Percentiles rank a stretch among this genome's conserved stretches.
These are phyloP conservation scores for Scheffersomyces stambukii DNA, from an alignment of 1,139 yeast species.

Conservation along the genomic window DNA sequence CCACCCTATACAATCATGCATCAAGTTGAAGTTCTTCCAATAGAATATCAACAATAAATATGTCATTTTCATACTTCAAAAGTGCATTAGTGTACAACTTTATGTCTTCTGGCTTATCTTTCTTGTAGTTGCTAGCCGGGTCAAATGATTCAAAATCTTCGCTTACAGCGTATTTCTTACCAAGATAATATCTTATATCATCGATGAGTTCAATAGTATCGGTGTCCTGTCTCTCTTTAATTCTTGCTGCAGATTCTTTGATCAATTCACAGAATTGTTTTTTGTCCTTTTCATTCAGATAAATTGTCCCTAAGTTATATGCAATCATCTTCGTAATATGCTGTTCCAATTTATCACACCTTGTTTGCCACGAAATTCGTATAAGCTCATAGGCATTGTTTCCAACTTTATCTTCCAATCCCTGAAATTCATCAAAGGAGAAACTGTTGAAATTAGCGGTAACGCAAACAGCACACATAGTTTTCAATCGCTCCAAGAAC, in stretches of 20 bases:
- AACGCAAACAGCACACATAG: conserved; percentile 59
- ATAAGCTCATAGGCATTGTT: conserved; percentile 53
- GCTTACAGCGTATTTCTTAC: conserved; percentile 40
- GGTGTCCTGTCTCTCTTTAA: conserved; percentile 59
- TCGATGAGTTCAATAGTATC: conserved; percentile 79
- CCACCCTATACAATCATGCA: conserved; percentile 36
- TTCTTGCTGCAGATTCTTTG: conserved; percentile 52
- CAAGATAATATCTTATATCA: conserved; percentile 66
- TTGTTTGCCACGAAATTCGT: conserved; percentile 63
- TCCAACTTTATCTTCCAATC: conserved; percentile 19
- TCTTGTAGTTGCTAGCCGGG: conserved; percentile 18
- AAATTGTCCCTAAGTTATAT: conserved; percentile 37
- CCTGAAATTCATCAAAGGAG: conserved; percentile 17
- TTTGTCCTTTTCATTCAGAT: conserved; percentile 24
- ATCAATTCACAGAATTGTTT: conserved; percentile 19
- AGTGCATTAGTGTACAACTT: conserved; percentile 28
- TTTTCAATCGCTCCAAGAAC: conserved; percentile 58
- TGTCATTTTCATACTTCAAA: conserved; percentile 24
- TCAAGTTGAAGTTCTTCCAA: conserved; percentile 41
- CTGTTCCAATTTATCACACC: conserved; percentile 62
- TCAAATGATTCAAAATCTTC: conserved; percentile 29
- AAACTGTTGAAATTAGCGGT: conserved; percentile 33
- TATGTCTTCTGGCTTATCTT: conserved; percentile 19
- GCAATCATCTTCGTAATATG: conserved; percentile 60
- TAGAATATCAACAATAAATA: conserved; percentile 41